Evolutionary conservation across 148 eudicot species (phyloP), one percentile per base, ranked within the genome.

Genomic region (Rhododendron simsii): DNA sequence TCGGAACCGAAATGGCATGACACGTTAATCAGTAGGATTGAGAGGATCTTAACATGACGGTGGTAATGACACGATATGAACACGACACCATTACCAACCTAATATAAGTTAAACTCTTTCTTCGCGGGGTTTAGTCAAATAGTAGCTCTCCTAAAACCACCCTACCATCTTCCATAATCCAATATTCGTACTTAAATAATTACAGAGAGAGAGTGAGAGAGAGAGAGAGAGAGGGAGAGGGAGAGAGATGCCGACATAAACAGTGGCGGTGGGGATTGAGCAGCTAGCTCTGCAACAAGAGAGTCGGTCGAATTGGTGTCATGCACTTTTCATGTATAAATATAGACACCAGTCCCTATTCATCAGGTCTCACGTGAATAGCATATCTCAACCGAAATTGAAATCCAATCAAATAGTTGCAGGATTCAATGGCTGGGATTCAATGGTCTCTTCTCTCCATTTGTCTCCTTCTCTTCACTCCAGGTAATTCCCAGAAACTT

Each of bases 401-500:
- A 69, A 26, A 69, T 3, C 37, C 75, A 69, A 69, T 69, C 37
- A 28, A 69, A 63, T 8, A 26, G 15, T 26, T n/a, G 35, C 1
- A 26, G 74, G 16, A 69, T 12, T 65, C 18, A 55, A 82, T 76
- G 88, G 88, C 85, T 44, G 45, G 16, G 23, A 2, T 55, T 75
- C 85, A 55, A 11, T 12, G 4, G 20, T 71, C 61, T 15, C 76
- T 39, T 76, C 48, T 82, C 39, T 87, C 50, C 33, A 35, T 59
- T 12, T 44, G 11, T 47, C 39, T 83, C 50, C 81, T 73, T 21
- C 59, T 76, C 37, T 76, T 61, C 44, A 28, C n/a, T 59, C 59
- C 82, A 45, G 85, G 88, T 86, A 53, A 23, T 61, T 55, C 20
- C 1, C 2, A 47, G 2, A 51, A 13, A 51, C 55, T 51, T 13